Evolutionary conservation across 495 filamentous ascomycete genomes (phyloP), one percentile per base, ranked within the genome.

Genomic region (Entonaema liquescens): DNA sequence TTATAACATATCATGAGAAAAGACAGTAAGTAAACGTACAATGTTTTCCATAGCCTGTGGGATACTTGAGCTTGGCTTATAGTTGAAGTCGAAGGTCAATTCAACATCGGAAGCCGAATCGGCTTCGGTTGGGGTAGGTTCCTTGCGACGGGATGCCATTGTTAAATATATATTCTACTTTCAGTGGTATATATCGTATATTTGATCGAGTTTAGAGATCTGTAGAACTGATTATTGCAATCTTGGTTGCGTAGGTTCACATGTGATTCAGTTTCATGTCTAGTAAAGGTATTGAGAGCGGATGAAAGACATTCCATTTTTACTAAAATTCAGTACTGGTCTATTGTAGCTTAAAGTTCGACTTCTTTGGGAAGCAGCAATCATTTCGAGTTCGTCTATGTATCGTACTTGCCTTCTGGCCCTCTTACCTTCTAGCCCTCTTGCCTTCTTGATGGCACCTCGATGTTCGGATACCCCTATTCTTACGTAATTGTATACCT

Each of bases 11-110:
- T 33, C 8, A 3, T 5, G 15, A 52, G 13, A 28, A n/a, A 7
- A 33, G 5, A 50, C 53, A 12, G 5, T 47, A 29, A 23, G 61
- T 31, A 25, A 13, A 26, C 71, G 33, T 74, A 74, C 71, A 17
- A 74, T 74, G 58, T 31, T 70, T 59, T 65, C 44, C 67, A 74
- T 67, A 50, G 71, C 71, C 62, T 74, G 52, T 9, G 67, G 33
- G 11, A 74, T 52, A 23, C 52, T 67, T 0, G 53, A 15, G 21
- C 53, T 65, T 52, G 62, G 36, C 17, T 67, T 63, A 44, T 60
- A 33, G 28, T 66, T 23, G n/a, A 50, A 23, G 35, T 60, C 35
- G n/a, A 65, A 11, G 29, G 38, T 61, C 26, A 62, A 33, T 4
- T 67, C 67, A 6, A 49, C 44, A 31, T 70, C 67, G n/a, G 71